Conservation (phyloP, 805 yeast genomes). For the Lipomyces sp. region DNA sequence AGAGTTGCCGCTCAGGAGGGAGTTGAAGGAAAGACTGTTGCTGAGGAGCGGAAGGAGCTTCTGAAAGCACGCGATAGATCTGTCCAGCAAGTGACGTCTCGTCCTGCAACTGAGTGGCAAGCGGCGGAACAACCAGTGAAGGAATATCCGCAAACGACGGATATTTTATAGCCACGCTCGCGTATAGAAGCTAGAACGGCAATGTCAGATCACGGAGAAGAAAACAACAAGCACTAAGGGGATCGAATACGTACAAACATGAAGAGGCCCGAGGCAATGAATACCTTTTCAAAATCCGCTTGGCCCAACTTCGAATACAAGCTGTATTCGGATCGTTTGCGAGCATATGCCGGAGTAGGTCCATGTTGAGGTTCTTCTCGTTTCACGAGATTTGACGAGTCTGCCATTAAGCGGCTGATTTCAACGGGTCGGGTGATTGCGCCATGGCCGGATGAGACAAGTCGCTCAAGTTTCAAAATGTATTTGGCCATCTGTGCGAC, state of each 20-base stretch:
- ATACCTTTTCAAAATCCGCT: conserved; percentile 10
- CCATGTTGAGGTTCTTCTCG: neutral
- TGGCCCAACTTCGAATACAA: neutral
- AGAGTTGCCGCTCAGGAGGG: neutral
- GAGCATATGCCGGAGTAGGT: neutral
- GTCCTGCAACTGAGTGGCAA: conserved; percentile 5
- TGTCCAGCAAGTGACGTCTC: conserved; percentile 10
- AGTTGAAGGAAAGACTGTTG: neutral
- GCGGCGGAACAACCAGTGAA: conserved; percentile 13
- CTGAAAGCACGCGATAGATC: conserved; percentile 2
- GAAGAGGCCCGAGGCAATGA: conserved; percentile 10
- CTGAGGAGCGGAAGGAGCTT: neutral
- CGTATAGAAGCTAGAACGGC: conserved; percentile 6
- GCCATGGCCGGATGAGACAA: neutral
- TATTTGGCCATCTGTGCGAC: neutral
- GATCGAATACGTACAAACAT: neutral
- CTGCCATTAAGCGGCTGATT: neutral
- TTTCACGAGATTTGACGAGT: neutral
- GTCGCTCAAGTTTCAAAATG: conserved; percentile 8
- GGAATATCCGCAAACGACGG: conserved; percentile 16
- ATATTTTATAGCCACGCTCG: conserved; percentile 4
- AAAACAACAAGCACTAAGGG: no score
- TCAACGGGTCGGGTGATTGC: neutral
- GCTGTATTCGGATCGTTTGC: neutral
- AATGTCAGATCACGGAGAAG: neutral